Evolutionary conservation across 2,329 filamentous ascomycete species (phyloP), one percentile per base, ranked within the genome.

Genomic region (Fonsecaea erecta): DNA sequence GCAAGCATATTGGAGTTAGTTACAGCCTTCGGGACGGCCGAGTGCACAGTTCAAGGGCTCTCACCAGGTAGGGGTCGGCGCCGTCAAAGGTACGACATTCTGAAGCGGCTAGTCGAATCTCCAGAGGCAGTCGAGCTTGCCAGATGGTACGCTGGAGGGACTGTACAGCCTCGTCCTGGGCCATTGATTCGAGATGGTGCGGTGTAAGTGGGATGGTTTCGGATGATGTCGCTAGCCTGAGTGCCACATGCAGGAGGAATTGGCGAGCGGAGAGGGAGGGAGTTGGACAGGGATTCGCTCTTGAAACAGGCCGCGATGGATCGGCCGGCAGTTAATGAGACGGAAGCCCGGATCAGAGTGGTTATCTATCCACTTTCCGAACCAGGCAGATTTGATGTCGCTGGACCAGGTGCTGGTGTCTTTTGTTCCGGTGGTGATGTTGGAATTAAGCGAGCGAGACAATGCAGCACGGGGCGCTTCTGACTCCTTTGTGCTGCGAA

Each of bases 51-150:
- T 8, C 3, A 30, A 3, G 57, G 26, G 2, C 14, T 52, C 73
- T 62, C 78, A 87, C 85, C 69, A 89, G 74, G 71, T 89, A 89
- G 24, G 86, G 81, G 68, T 88, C 85, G 16, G 83, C 83, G 48
- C 85, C 77, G 71, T 88, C 82, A 73, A 84, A 89, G 1, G 80
- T 84, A 63, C 85, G 81, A 73, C 85, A 88, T 74, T 89, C 87
- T 46, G 81, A 80, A 61, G 84, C 82, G 54, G 86, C 80, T 43
- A 89, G 79, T 3, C 79, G 77, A 64, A 89, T 87, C 72, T 87
- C 83, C 32, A 89, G 76, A 26, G 86, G 85, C 52, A 89, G 77
- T 34, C 80, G 82, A 48, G 86, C 86, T 64, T 82, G 77, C 86
- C 86, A 89, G 69, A 88, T 78, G 9, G 57, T 61, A 7, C 58